A percentile compares a stretch with the other conserved stretches of the same genome.
phyloP scores from a whole-genome alignment of 345 rosid species.

The Lenwebbia sp. region DNA sequence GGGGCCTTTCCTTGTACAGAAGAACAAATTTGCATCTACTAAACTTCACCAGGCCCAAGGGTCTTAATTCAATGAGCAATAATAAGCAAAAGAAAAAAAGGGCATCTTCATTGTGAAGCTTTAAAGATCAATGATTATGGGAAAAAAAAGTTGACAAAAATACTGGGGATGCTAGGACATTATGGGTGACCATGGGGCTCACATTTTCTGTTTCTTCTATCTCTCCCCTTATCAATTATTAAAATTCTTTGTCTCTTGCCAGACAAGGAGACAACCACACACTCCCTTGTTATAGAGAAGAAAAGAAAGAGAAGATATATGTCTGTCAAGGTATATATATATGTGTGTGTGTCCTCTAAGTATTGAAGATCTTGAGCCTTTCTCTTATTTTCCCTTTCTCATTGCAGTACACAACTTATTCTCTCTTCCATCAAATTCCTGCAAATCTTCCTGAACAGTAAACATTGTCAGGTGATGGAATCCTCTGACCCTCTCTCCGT shows the following conservation, averaged over 20 bases:
- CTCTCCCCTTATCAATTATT: slow-evolving; percentile 43
- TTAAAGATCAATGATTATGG: background rate
- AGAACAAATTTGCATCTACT: background rate
- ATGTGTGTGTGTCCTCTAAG: background rate
- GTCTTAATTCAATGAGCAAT: background rate
- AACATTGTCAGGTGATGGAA: slow-evolving; percentile 28
- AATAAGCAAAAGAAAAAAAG: background rate
- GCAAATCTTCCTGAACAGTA: background rate
- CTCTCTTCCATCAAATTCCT: background rate
- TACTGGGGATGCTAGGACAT: slow-evolving; percentile 21
- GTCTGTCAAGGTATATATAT: slow-evolving; percentile 10
- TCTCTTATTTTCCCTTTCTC: background rate
- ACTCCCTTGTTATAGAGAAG: slow-evolving; percentile 14
- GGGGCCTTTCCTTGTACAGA: background rate
- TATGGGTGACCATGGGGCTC: slow-evolving; percentile 40
- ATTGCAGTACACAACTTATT: background rate
- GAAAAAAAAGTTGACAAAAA: slow-evolving; percentile 1
- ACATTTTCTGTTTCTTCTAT: slow-evolving; percentile 24
- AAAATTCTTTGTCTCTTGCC: slow-evolving; percentile 59
- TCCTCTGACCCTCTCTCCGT: slow-evolving; percentile 54
- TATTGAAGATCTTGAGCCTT: background rate
- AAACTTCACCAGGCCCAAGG: background rate
- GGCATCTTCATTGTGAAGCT: background rate
- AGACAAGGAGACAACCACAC: slow-evolving; percentile 37
- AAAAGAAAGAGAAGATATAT: slow-evolving; percentile 15